These are phyloP conservation scores for Nemania bipapillata DNA, from an alignment of 2,329 filamentous ascomycete genomes.

Conservation along the genomic window DNA sequence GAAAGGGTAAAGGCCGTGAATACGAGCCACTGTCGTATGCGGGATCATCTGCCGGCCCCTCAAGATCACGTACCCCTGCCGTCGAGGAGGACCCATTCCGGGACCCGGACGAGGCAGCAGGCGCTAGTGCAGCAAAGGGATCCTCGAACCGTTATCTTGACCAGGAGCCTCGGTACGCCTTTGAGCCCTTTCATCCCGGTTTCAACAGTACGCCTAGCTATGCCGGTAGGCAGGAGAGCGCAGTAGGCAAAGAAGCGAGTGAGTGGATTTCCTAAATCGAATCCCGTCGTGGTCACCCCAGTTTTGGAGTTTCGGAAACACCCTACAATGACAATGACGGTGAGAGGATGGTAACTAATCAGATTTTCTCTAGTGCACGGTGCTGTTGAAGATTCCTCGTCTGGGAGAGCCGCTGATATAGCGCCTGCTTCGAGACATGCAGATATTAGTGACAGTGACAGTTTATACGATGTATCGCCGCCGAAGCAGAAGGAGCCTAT, in stretches of 20 bases:
- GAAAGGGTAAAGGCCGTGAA: constrained; percentile 50
- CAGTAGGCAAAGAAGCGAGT: constrained; percentile 55
- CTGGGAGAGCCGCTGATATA: constrained; percentile 25
- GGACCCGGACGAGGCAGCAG: constrained; percentile 48
- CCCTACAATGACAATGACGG: neutral
- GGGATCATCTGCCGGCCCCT: constrained; percentile 45
- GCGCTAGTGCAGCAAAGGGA: constrained; percentile 41
- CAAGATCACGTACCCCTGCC: constrained; percentile 47
- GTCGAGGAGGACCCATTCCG: constrained; percentile 52
- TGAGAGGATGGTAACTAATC: constrained; percentile 15
- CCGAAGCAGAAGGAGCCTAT: constrained; percentile 55
- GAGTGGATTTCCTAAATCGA: constrained; percentile 9
- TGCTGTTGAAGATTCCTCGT: constrained; percentile 44
- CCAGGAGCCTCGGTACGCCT: constrained; percentile 47
- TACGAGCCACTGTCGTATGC: constrained; percentile 46
- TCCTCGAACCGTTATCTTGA: constrained; percentile 41
- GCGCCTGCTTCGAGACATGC: constrained; percentile 7
- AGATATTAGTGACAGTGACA: constrained; percentile 48
- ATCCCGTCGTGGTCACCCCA: neutral
- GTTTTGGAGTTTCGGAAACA: too few species aligned
- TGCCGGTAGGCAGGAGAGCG: constrained; percentile 55
- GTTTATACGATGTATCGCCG: constrained; percentile 54
- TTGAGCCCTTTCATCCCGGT: constrained; percentile 53
- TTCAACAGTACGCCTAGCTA: constrained; percentile 53
- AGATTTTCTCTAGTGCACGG: constrained; percentile 52